Conservation (phyloP, 352 stramenopile genomes). For the Globisporangium alternatum region DNA sequence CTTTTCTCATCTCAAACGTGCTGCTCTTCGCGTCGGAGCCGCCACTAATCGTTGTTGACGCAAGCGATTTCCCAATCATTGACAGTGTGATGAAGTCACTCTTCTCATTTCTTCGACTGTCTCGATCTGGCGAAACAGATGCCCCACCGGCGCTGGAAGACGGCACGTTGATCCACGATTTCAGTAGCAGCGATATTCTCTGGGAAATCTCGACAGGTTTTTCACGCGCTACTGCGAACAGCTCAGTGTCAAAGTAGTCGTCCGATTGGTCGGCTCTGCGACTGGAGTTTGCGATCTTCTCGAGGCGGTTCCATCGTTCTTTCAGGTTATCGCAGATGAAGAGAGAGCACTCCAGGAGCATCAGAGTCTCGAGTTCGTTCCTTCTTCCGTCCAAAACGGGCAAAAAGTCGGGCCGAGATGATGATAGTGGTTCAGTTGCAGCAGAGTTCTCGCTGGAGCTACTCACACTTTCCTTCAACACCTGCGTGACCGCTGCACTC, state of each 20-base stretch:
- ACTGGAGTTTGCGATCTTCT: constrained; percentile 44
- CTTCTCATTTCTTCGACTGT: constrained; percentile 5
- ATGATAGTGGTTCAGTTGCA: not conserved
- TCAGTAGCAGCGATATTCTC: constrained; percentile 48
- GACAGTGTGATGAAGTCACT: constrained; percentile 24
- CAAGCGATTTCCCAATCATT: constrained; percentile 16
- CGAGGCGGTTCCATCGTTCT: constrained; percentile 58
- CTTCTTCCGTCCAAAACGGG: constrained; percentile 37
- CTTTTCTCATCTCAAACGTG: not conserved
- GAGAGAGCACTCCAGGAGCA: constrained; percentile 57
- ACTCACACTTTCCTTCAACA: constrained; percentile 21
- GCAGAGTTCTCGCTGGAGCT: not conserved
- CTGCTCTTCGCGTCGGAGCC: not conserved
- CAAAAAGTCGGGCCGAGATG: constrained; percentile 40
- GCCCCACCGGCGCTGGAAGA: not conserved
- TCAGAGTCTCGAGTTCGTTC: constrained; percentile 41
- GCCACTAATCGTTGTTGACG: constrained; percentile 4
- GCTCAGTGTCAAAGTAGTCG: constrained; percentile 52
- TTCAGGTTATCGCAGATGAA: constrained; percentile 54
- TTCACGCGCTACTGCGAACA: constrained; percentile 49
- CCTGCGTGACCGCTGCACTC: constrained; percentile 48
- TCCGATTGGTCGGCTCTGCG: constrained; percentile 19
- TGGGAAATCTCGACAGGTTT: constrained; percentile 57
- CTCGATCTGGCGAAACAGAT: constrained; percentile 13
- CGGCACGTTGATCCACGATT: constrained; percentile 51